Percentiles rank a stretch among this genome's conserved stretches.
These are phyloP conservation scores for Clitoria ternatea DNA, from an alignment of 306 rosid species.

Conservation along the genomic window DNA sequence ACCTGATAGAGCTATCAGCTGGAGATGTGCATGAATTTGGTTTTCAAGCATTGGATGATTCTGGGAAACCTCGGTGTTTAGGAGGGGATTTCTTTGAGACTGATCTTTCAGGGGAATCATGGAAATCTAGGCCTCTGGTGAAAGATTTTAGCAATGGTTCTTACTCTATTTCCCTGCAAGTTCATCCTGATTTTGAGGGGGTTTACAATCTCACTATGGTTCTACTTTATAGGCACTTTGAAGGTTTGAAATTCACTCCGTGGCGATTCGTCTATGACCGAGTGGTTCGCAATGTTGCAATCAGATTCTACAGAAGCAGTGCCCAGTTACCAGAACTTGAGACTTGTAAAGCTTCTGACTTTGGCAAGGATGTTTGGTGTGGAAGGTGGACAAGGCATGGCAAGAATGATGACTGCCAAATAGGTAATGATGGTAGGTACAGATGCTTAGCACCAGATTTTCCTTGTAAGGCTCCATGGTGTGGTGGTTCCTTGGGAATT, in stretches of 20 bases:
- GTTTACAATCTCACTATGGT: conserved; percentile 58
- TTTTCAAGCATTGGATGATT: conserved; percentile 69
- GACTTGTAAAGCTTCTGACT: conserved; percentile 59
- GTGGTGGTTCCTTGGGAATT: conserved; percentile 71
- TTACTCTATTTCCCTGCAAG: conserved; percentile 66
- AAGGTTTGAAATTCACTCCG: conserved; percentile 74
- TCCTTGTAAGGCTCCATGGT: conserved; percentile 79
- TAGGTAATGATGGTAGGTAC: conserved; percentile 70
- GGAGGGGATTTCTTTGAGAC: conserved; percentile 95
- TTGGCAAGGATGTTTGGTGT: conserved; percentile 59
- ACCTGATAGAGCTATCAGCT: conserved; percentile 50
- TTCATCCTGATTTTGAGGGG: conserved; percentile 77
- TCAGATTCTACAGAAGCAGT: conserved; percentile 45
- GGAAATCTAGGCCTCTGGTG: conserved; percentile 84
- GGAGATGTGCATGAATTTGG: conserved; percentile 67
- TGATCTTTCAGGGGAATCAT: conserved; percentile 78
- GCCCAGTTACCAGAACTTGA: conserved; percentile 48
- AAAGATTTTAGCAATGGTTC: conserved; percentile 79
- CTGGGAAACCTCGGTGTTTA: conserved; percentile 61
- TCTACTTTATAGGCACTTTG: conserved; percentile 67
- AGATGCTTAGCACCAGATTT: conserved; percentile 55
- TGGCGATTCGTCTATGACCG: conserved; percentile 50
- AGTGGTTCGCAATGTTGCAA: conserved; percentile 44
- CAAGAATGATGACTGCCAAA: conserved; percentile 57
- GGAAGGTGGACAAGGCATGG: conserved; percentile 96